Base-by-base conservation (phyloP, 1,284 basidiomycete species). In the Psilocybe mexicana region DNA sequence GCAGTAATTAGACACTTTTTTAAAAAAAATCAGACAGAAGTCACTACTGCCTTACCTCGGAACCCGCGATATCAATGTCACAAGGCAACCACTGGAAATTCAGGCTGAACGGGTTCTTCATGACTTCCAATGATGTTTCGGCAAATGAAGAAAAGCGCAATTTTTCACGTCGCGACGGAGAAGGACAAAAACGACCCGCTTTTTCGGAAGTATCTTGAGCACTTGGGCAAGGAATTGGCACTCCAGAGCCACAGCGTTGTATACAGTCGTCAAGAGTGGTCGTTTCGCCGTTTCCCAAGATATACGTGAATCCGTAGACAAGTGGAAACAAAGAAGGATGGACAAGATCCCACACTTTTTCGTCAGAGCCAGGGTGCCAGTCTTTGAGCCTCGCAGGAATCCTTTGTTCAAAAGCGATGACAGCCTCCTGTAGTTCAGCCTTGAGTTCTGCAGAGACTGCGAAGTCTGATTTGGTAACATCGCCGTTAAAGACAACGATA, bases 291-390 rank as follows among this genome's bases (percentile, higher is more conserved):
- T 66, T 53, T 26, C 40, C 51, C 23, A 73, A 59, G 18, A 70
- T 64, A 7, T 65, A 61, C 0, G 67, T 66, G 25, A 55, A 56
- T 12, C 70, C 74, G 56, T 78, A 77, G 0, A 76, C 71, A 12
- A 79, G 59, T 1, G 74, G 74, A 60, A 73, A 79, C 3, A 81
- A 67, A 3, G 76, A 79, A 6, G 79, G 79, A 58, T 80, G 77
- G 3, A 80, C 75, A 40, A 80, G 71, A 55, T 81, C 78, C 33
- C 78, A 70, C 1, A 80, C 79, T 55, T 71, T 60, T 6, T 69
- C 67, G 38, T 79, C 67, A 7, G 79, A 78, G 10, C 72, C 70
- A 0, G 80, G 79, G 61, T 80, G 79, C 79, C 79, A 81, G 63
- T 81, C 79, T 51, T 73, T 76, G 28, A 71, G 49, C 1, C 69